phyloP scores from a whole-genome alignment of 2,329 filamentous ascomycete genomes.

The Fusarium sterilihyphosum region DNA sequence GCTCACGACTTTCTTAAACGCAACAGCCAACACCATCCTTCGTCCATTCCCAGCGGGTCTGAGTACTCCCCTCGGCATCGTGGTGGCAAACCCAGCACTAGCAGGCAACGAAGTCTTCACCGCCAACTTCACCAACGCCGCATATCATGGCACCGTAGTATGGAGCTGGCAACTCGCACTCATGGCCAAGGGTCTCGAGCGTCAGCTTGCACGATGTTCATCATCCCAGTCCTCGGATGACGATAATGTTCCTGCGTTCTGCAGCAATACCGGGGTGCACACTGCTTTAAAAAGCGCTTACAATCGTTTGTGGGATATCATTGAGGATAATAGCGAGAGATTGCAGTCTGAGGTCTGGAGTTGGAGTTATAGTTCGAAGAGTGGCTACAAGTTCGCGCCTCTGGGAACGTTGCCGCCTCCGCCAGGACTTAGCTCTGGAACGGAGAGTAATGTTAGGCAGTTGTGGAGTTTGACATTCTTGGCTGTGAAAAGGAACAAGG shows the following conservation, averaged over 20 bases:
- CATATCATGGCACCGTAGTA: conserved; percentile 70
- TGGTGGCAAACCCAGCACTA: conserved; percentile 71
- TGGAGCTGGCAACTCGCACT: conserved; percentile 74
- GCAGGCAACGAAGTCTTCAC: conserved; percentile 58
- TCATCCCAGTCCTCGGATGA: not conserved
- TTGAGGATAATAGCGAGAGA: conserved; percentile 62
- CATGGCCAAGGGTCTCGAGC: conserved; percentile 69
- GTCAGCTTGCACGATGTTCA: conserved; percentile 65
- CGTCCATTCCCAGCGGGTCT: conserved; percentile 68
- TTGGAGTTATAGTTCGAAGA: conserved; percentile 58
- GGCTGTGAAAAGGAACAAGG: conserved; percentile 21
- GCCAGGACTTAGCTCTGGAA: conserved; percentile 15
- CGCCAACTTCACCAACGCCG: conserved; percentile 63
- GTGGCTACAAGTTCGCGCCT: conserved; percentile 38
- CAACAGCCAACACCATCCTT: conserved; percentile 66
- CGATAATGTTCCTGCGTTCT: conserved; percentile 57
- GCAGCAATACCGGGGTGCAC: conserved; percentile 54
- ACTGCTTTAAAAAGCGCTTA: conserved; percentile 62
- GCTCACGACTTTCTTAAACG: conserved; percentile 64
- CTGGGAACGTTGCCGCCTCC: conserved; percentile 34
- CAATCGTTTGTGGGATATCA: conserved; percentile 68
- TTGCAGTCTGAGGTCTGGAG: conserved; percentile 71
- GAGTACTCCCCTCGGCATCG: conserved; percentile 63
- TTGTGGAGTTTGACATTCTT: conserved; percentile 35
- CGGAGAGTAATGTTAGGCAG: conserved; percentile 34